Conservation (phyloP, 192 early-diverging fungal species). For the Mortierella alpina region DNA sequence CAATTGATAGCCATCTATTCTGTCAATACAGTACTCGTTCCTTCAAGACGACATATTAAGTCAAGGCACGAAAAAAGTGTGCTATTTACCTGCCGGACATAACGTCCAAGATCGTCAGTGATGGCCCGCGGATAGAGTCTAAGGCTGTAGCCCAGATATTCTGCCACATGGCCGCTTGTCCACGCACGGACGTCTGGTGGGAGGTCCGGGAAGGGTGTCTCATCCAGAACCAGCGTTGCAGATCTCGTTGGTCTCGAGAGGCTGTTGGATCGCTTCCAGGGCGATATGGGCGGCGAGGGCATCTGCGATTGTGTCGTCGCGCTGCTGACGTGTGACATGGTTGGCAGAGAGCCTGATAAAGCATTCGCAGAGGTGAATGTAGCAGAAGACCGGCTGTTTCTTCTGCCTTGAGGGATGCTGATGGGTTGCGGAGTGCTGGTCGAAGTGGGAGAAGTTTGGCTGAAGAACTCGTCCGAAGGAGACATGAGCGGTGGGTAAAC, state of each 20-base stretch:
- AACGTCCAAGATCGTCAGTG: constrained; percentile 50
- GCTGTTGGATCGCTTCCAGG: constrained; percentile 30
- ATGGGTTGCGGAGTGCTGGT: constrained; percentile 17
- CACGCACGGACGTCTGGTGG: constrained; percentile 46
- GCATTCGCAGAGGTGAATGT: neutral
- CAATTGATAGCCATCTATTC: neutral
- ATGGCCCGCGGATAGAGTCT: constrained; percentile 50
- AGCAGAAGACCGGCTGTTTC: constrained; percentile 6
- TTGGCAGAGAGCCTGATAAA: constrained; percentile 19
- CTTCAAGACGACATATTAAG: neutral
- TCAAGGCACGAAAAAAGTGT: neutral
- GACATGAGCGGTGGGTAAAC: constrained; percentile 52
- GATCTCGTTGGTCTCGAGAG: constrained; percentile 12
- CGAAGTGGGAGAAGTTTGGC: neutral
- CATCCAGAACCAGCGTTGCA: constrained; percentile 36
- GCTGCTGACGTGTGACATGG: neutral
- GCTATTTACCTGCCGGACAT: constrained; percentile 45
- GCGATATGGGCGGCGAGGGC: constrained; percentile 37
- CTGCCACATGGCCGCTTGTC: constrained; percentile 48
- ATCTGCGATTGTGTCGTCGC: neutral
- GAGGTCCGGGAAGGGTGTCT: constrained; percentile 43
- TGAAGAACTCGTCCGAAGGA: constrained; percentile 34
- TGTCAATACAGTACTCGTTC: too few species aligned
- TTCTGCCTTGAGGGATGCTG: constrained; percentile 25
- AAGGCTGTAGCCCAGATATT: constrained; percentile 50